Evolutionary conservation across 2,329 filamentous ascomycete species (phyloP).

Genomic region (Pseudogymnoascus sp.): DNA sequence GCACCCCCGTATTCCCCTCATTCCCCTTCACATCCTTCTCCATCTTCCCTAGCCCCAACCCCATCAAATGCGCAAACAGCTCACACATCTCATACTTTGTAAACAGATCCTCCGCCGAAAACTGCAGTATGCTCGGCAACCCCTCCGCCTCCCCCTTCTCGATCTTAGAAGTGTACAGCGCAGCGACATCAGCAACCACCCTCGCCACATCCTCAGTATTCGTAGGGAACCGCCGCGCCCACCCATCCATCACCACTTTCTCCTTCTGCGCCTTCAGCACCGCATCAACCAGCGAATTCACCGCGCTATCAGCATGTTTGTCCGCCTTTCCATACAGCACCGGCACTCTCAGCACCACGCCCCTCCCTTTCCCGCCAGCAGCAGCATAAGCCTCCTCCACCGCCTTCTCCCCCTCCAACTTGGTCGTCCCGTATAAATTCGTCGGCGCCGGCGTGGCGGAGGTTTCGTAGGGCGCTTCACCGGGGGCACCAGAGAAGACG

Average conservation of each 20-base stretch:
- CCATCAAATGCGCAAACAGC: slow-evolving; percentile 71
- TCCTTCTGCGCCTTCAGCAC: slow-evolving; percentile 65
- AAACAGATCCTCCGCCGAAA: slow-evolving; percentile 76
- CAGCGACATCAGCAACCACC: slow-evolving; percentile 59
- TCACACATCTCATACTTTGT: slow-evolving; percentile 89
- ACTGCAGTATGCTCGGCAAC: slow-evolving; percentile 69
- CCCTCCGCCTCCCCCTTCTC: neutral
- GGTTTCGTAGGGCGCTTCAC: slow-evolving; percentile 77
- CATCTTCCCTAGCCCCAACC: slow-evolving; percentile 61
- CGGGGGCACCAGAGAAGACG: slow-evolving; percentile 64
- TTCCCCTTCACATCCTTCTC: slow-evolving; percentile 64
- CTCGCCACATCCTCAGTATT: slow-evolving; percentile 82
- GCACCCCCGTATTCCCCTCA: slow-evolving; percentile 62
- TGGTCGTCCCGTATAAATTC: slow-evolving; percentile 73
- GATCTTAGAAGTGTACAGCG: neutral
- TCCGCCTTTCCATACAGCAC: slow-evolving; percentile 77
- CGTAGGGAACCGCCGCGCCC: slow-evolving; percentile 76
- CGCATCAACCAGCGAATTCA: slow-evolving; percentile 72
- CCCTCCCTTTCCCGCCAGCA: slow-evolving; percentile 45
- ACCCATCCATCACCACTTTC: slow-evolving; percentile 74
- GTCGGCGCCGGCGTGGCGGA: slow-evolving; percentile 59
- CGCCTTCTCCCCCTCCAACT: slow-evolving; percentile 62
- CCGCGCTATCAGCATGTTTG: slow-evolving; percentile 66
- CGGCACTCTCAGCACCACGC: slow-evolving; percentile 70
- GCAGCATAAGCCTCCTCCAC: slow-evolving; percentile 55